Base-by-base conservation (phyloP, 1,139 yeast species). In the Magnusiomyces ingens region DNA sequence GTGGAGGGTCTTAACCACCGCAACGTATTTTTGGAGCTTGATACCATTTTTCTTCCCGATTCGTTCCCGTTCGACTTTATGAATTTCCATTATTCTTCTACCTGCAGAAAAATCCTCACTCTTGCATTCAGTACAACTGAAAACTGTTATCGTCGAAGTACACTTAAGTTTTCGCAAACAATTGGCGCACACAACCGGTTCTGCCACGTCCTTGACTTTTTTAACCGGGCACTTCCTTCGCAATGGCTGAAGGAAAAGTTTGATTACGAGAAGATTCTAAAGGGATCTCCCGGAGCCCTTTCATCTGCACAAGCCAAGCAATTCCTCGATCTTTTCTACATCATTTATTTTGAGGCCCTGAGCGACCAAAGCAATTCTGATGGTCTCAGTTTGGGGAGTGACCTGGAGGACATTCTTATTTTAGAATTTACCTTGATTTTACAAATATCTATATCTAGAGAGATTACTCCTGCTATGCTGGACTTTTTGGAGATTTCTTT, bases 131-230 rank as follows among this genome's bases (percentile, higher is more conserved):
- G 47, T 15, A 35, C 37, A 8, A 36, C 37, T 5, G 37, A 44
- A n/a, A 36, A 12, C 13, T 44, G 26, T 29, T 44, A 44, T 36
- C 13, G 32, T 3, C 17, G 47, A 17, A 13, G 21, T 44, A 6
- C 13, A 10, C 47, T 36, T 12, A 44, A 44, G 19, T 44, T 36
- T 13, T 44, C 32, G 12, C 26, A 18, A 29, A 26, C 47, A 12
- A 44, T 44, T 29, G 47, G 32, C n/a, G 47, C 47, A 2, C 47
- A 44, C 13, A 44, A 44, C 37, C 17, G 47, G 12, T 44, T 44
- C 21, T 44, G 47, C n/a, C 32, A 44, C 21, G 47, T 44, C 18
- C n/a, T 44, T 26, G 47, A 44, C 5, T 15, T 44, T 17, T 26
- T 44, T 29, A 44, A 44, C n/a, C 37, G 32, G 10, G 18, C 47